Base-by-base conservation (phyloP, 768 basidiomycete genomes). In the Amanita phalloides region DNA sequence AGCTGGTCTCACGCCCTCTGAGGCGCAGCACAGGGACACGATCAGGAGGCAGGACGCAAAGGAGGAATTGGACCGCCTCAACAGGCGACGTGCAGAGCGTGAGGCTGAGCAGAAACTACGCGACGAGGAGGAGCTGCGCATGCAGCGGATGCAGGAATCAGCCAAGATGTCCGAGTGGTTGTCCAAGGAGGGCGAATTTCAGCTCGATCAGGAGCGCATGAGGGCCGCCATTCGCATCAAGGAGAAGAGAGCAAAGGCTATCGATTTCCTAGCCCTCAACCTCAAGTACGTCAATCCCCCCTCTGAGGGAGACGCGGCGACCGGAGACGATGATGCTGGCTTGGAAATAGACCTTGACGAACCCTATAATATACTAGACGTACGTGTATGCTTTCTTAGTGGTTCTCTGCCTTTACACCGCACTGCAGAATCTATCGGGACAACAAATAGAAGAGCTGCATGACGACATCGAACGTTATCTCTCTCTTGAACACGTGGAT, bases 81-180 rank as follows among this genome's bases (percentile, higher is more conserved):
- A 97, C 65, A 79, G 76, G 58, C 79, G 89, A 36, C 80, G 96
- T 41, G 94, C 93, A 32, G 91, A 97, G 61, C 75, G 96, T 51
- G 96, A 99, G 64, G 86, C 81, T 1, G 96, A 98, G 60, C 82
- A 86, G 65, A 76, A 75, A 54, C 69, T 97, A 21, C 71, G 94
- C 30, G 96, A 99, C 61, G 90, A 97, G 61, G 96, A 99, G 67
- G 91, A 94, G 60, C 67, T 89, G 55, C 74, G 87, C 56, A 90
- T 93, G 81, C 84, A 86, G 54, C 77, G 93, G 49, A 61, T 95
- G 51, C 86, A 91, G 47, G 96, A 99, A 69, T 92, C 93, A 21
- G 91, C 86, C 6, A 92, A 96, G 61, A 98, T 97, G 94, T 87
- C 90, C 4, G 93, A 96, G 53, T 99, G 96, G 96, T 74, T 97